Evolutionary conservation across 2,329 filamentous ascomycete species (phyloP).

Genomic region (Aspergillus arachidicola): DNA sequence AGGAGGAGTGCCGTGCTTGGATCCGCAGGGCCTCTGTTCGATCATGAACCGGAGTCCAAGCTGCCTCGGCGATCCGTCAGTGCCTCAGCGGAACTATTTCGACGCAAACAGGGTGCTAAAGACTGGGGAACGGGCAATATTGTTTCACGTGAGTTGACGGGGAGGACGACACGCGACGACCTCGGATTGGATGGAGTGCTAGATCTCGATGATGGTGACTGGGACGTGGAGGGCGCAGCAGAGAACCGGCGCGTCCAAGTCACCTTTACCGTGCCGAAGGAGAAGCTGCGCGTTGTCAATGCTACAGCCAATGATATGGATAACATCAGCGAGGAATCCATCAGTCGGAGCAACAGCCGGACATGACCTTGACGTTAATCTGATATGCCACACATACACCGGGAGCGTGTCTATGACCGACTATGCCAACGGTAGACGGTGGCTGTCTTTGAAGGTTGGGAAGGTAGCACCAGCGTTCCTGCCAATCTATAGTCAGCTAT

Average conservation of each 20-base stretch:
- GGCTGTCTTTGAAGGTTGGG: constrained; percentile 74
- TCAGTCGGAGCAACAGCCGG: constrained; percentile 27
- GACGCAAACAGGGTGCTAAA: constrained; percentile 53
- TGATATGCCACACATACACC: background rate
- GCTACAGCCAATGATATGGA: constrained; percentile 52
- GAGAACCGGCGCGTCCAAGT: constrained; percentile 74
- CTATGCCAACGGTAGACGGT: constrained; percentile 52
- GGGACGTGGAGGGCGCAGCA: constrained; percentile 75
- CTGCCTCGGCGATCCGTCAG: constrained; percentile 50
- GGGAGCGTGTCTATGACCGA: too few species aligned
- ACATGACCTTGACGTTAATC: constrained; percentile 2
- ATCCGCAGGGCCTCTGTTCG: constrained; percentile 7
- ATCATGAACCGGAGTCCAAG: constrained; percentile 9
- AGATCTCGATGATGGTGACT: constrained; percentile 54
- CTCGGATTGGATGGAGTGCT: constrained; percentile 28
- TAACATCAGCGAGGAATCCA: constrained; percentile 31
- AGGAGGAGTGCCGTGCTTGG: constrained; percentile 26
- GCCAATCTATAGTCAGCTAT: constrained; percentile 81
- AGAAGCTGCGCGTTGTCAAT: constrained; percentile 87
- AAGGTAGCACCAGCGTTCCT: constrained; percentile 74
- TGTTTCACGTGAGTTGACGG: constrained; percentile 21
- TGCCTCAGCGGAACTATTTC: constrained; percentile 51
- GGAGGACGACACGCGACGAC: constrained; percentile 26
- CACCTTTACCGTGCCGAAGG: constrained; percentile 92
- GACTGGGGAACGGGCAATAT: constrained; percentile 53